Evolutionary conservation across 179 eudicot species (phyloP).

Genomic region (Pouteria campechiana): DNA sequence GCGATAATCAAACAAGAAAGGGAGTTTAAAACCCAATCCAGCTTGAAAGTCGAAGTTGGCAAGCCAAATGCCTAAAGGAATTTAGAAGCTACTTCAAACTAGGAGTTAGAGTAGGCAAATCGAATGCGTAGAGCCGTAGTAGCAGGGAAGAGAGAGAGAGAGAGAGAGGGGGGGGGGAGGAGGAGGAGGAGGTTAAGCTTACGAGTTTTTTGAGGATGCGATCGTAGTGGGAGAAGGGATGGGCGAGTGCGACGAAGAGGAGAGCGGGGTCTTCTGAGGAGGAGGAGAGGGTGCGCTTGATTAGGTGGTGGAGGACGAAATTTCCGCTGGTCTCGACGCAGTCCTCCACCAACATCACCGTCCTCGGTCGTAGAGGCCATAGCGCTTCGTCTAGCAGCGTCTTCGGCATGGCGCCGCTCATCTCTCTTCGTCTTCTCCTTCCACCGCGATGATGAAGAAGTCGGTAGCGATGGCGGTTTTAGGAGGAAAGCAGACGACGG

Average conservation of each 20-base stretch:
- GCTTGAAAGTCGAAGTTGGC: too few relatives aligned
- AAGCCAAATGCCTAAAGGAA: too few relatives aligned
- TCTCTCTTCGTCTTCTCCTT: too few relatives aligned
- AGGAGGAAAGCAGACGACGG: too few relatives aligned
- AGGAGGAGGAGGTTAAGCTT: too few relatives aligned
- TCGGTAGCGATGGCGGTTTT: too few relatives aligned
- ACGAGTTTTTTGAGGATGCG: conserved; percentile 90
- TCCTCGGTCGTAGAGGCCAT: conserved; percentile 7
- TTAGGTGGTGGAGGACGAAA: conserved; percentile 69
- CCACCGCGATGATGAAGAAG: too few relatives aligned
- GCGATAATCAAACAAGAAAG: too few relatives aligned
- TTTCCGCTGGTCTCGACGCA: conserved; percentile 75
- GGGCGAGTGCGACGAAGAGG: conserved; percentile 65
- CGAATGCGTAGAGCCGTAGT: background rate
- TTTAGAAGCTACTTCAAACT: too few relatives aligned
- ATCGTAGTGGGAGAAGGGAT: conserved; percentile 82
- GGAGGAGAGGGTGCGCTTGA: conserved; percentile 50
- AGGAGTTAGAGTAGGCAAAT: background rate
- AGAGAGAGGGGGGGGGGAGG: background rate
- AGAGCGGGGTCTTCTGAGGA: conserved; percentile 22
- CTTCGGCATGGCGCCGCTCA: too few relatives aligned
- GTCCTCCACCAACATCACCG: conserved; percentile 52
- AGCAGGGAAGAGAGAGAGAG: background rate
- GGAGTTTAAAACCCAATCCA: too few relatives aligned
- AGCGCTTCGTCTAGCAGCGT: conserved; percentile 52